These are phyloP conservation scores for Fraxinus sp. DNA, from an alignment of 305 asterid genomes.

Conservation along the genomic window DNA sequence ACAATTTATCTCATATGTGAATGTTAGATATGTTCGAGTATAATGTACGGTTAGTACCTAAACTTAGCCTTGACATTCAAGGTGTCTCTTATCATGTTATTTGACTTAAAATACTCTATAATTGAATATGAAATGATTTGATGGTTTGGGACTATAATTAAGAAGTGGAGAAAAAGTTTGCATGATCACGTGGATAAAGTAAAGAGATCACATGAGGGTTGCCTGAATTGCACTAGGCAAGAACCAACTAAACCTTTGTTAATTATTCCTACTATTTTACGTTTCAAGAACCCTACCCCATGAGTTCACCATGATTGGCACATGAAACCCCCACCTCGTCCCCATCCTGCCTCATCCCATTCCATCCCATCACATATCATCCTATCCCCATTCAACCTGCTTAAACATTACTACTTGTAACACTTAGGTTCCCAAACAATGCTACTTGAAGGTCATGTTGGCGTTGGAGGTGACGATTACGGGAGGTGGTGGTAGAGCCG, in stretches of 20 bases:
- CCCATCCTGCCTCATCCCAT: not conserved
- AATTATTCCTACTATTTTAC: conserved; percentile 36
- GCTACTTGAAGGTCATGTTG: not conserved
- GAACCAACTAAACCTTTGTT: conserved; percentile 26
- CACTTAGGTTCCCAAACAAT: not conserved
- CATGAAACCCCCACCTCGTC: conserved; percentile 28
- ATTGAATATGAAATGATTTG: conserved; percentile 12
- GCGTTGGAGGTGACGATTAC: not conserved
- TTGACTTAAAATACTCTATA: not conserved
- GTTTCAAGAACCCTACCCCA: conserved; percentile 48
- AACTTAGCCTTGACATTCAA: not conserved
- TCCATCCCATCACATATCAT: not conserved
- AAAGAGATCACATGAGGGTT: conserved; percentile 29
- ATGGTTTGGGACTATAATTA: not conserved
- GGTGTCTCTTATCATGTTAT: not conserved
- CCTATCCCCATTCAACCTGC: not conserved
- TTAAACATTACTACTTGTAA: not conserved
- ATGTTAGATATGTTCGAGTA: not conserved
- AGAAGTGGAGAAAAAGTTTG: not conserved
- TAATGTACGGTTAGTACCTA: not conserved
- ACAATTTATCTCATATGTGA: not conserved
- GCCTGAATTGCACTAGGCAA: conserved; percentile 27
- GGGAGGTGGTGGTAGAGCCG: not conserved
- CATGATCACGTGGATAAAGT: conserved; percentile 12
- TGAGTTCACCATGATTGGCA: conserved; percentile 32